Percentiles rank a stretch among this genome's conserved stretches.
Conservation (phyloP, 139 green algal species). For the Closterium sp. region DNA sequence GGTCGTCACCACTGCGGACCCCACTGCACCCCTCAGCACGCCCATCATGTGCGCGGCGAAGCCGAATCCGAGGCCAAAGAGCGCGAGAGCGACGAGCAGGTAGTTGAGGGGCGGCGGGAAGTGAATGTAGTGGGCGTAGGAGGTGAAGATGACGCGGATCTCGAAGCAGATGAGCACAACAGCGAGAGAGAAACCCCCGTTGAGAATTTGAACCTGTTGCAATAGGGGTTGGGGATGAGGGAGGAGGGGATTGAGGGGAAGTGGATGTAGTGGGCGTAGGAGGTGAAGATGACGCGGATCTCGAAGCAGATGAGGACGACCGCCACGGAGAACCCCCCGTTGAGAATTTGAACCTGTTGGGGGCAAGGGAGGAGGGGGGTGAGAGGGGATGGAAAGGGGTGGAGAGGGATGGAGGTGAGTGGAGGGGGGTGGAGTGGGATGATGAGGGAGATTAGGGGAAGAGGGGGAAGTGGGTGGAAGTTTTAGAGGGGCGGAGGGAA, state of each 20-base stretch:
- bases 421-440: too few species aligned
- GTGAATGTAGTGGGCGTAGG: conserved; percentile 88
- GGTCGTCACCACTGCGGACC: conserved; percentile 6
- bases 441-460: conserved; percentile 68
- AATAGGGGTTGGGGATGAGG: conserved; percentile 65
- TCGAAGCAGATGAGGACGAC: conserved; percentile 68
- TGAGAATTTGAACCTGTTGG: conserved; percentile 7
- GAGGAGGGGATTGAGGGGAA: conserved; percentile 82
- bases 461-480: too few species aligned
- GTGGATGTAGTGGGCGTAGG: conserved; percentile 88
- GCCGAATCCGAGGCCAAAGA: conserved; percentile 69
- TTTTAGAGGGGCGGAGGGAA: conserved; percentile 83
- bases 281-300: conserved; percentile 83
- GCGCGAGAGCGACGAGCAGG: conserved; percentile 72
- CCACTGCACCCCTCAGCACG: conserved; percentile 16
- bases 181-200: conserved; percentile 59
- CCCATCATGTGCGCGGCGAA: conserved; percentile 64
- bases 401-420: conserved; percentile 74
- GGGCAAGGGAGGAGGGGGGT: conserved; percentile 35
- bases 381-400: conserved; percentile 36
- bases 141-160: conserved; percentile 84
- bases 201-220: conserved; percentile 25
- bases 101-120: conserved; percentile 84
- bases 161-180: conserved; percentile 69
- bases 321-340: conserved; percentile 59